Conservation (phyloP, 2,329 filamentous ascomycete genomes). For the Leptographium wingfieldii region DNA sequence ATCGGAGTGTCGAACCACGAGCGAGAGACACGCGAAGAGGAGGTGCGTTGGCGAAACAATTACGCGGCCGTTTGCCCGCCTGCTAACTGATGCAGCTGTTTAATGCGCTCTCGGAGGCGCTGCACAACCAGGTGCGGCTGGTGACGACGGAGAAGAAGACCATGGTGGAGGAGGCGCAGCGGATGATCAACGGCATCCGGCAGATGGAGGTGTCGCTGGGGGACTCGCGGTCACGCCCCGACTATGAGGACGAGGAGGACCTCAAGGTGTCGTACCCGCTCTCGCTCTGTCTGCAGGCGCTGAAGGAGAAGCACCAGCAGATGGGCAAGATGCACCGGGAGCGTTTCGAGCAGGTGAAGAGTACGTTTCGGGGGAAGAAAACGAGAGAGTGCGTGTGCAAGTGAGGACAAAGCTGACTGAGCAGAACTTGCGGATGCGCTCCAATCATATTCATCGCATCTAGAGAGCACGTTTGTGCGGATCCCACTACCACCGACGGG, state of each 20-base stretch:
- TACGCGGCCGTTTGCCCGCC: no score
- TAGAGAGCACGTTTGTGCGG: slow-evolving; percentile 78
- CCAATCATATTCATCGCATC: slow-evolving; percentile 90
- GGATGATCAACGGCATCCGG: slow-evolving; percentile 70
- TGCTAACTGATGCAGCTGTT: slow-evolving; percentile 53
- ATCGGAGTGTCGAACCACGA: slow-evolving; percentile 94
- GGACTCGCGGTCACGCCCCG: slow-evolving; percentile 54
- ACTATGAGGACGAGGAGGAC: slow-evolving; percentile 43
- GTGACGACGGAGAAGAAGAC: slow-evolving; percentile 83
- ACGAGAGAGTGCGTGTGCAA: not conserved
- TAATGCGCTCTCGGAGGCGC: slow-evolving; percentile 75
- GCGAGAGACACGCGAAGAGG: slow-evolving; percentile 75
- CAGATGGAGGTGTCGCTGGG: slow-evolving; percentile 91
- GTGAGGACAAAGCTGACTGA: not conserved
- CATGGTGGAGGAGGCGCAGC: slow-evolving; percentile 79
- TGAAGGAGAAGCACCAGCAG: slow-evolving; percentile 78
- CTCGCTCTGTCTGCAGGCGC: slow-evolving; percentile 58
- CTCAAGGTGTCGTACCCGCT: slow-evolving; percentile 75
- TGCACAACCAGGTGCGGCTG: slow-evolving; percentile 77
- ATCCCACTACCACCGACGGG: slow-evolving; percentile 75
- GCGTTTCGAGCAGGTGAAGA: slow-evolving; percentile 90
- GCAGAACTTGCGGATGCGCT: slow-evolving; percentile 84
- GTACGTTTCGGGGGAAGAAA: slow-evolving; percentile 33
- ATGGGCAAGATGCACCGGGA: slow-evolving; percentile 77
- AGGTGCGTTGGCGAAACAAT: slow-evolving; percentile 44